Evolutionary conservation across 1,139 yeast genomes (phyloP).

Genomic region (Saccharomyces uvarum): DNA sequence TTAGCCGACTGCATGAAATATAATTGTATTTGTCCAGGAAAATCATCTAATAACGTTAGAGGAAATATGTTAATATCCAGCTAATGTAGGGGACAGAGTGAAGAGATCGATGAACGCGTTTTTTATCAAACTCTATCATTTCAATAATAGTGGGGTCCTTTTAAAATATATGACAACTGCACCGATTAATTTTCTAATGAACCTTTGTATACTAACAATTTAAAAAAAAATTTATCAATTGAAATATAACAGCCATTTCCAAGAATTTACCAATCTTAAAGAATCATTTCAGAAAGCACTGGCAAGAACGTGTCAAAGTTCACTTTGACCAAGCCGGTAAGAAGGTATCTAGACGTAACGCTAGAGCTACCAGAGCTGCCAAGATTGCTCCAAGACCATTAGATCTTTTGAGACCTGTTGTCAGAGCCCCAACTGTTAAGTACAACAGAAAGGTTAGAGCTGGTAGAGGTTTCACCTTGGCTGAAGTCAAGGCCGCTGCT

Average conservation of each 20-base stretch:
- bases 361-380: slow-evolving; percentile 93
- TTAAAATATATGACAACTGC: background rate
- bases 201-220: background rate
- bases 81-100: too few species aligned
- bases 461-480: slow-evolving; percentile 98
- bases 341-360: slow-evolving; percentile 93
- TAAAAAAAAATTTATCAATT: background rate
- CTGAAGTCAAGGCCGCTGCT: slow-evolving; percentile 98
- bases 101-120: too few species aligned
- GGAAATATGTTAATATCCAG: background rate
- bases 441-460: slow-evolving; percentile 99
- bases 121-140: too few species aligned
- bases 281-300: slow-evolving; percentile 98
- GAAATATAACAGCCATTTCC: slow-evolving; percentile 65
- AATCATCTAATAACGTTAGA: background rate
- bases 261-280: slow-evolving; percentile 96
- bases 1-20: background rate
- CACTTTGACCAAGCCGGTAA: slow-evolving; percentile 69
- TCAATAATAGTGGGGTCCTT: background rate
- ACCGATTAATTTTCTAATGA: background rate
- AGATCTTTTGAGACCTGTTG: slow-evolving; percentile 93
- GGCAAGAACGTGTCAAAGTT: slow-evolving; percentile 99
- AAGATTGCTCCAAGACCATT: slow-evolving; percentile 95
- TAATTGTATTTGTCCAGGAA: too few species aligned
- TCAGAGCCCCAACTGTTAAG: slow-evolving; percentile 96